Conservation (phyloP, 164 flowering plant species). For the Magnolia sinica region DNA sequence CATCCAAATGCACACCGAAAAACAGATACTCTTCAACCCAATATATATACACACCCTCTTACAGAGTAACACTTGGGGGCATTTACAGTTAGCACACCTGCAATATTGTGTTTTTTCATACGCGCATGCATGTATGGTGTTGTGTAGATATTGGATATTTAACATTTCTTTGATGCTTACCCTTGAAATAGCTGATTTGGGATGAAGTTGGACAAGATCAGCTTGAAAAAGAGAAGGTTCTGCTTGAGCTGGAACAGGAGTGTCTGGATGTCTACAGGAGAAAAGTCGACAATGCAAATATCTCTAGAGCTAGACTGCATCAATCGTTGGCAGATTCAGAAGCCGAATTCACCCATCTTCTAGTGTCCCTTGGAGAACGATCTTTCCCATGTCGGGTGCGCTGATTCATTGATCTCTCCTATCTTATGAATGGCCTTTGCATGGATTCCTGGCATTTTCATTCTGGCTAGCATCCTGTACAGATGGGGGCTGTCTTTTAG, state of each 20-base stretch:
- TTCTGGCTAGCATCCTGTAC: background rate
- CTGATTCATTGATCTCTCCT: background rate
- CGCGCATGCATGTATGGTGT: background rate
- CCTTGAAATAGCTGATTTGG: slow-evolving; percentile 70
- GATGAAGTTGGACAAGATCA: slow-evolving; percentile 90
- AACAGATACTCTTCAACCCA: background rate
- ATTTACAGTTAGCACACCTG: background rate
- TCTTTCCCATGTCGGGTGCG: slow-evolving; percentile 78
- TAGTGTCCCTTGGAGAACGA: slow-evolving; percentile 75
- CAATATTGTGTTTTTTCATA: background rate
- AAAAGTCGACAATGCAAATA: slow-evolving; percentile 79
- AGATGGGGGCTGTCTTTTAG: background rate
- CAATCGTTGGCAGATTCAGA: slow-evolving; percentile 79
- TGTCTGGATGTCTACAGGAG: slow-evolving; percentile 77
- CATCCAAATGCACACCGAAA: background rate
- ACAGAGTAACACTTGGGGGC: background rate
- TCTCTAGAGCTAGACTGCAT: slow-evolving; percentile 76
- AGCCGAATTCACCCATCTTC: slow-evolving; percentile 78
- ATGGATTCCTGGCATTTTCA: background rate
- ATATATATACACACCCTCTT: too few species aligned
- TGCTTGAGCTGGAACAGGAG: slow-evolving; percentile 79
- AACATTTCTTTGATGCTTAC: background rate
- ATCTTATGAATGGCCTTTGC: background rate
- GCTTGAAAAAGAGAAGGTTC: slow-evolving; percentile 63
- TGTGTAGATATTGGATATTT: background rate